Evolutionary conservation across 768 basidiomycete genomes (phyloP), one percentile per base, ranked within the genome.

Genomic region (Podaxis mareebaensis): DNA sequence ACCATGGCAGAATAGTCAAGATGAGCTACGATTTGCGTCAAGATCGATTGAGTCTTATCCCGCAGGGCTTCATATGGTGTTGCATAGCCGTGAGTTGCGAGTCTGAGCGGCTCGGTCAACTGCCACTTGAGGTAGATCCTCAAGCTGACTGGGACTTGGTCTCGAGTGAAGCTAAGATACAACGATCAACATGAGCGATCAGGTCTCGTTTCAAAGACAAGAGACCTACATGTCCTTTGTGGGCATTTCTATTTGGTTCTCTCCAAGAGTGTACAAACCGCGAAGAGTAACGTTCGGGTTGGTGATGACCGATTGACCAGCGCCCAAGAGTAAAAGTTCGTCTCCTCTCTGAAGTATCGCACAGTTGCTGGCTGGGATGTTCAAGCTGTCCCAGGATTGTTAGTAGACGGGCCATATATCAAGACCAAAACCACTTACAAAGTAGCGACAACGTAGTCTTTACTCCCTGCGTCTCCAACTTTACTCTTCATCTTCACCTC

Each of bases 361-460:
- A 69, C 92, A 93, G 71, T 94, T 94, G 69, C 85, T 93, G 28
- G 92, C 92, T 6, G 92, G 92, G 53, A 93, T 91, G 67, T 92
- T 88, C 71, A 93, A 75, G 77, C 89, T 92, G 63, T 46, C 39
- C 15, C 39, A n/a, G 44, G 42, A 49, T 56, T 33, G 33, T 33
- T 38, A 26, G 15, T 33, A 67, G 53, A 22, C 64, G 53, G 64
- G 40, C 15, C 24, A 15, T n/a, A 54, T 48, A 12, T n/a, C 15
- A 8, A 44, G n/a, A 57, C 24, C 40, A 40, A 63, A 66, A 5
- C 26, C n/a, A 71, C 84, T 57, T 66, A 91, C 89, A 93, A 93
- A 53, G 87, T 82, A 0, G 92, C 92, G 4, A 91, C 91, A 59
- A 93, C 84, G 67, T 90, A 93, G 71, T 89, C 87, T 66, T 84